These are phyloP conservation scores for Friedmanniomyces endolithicus DNA, from an alignment of 495 filamentous ascomycete species.

Conservation along the genomic window DNA sequence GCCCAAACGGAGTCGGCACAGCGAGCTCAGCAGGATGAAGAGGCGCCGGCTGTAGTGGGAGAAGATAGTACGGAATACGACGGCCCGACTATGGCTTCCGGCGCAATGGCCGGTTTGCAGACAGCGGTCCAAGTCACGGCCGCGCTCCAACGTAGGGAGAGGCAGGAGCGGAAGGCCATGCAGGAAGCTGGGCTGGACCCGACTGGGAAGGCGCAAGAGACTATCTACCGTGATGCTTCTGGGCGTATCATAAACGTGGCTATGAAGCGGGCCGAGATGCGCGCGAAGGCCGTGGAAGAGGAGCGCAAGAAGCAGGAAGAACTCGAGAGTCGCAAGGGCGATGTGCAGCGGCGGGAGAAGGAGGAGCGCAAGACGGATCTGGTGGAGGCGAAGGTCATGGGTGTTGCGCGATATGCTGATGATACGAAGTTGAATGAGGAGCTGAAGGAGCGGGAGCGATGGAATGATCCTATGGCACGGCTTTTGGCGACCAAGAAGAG, in stretches of 20 bases:
- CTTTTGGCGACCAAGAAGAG: slow-evolving; percentile 51
- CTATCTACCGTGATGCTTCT: slow-evolving; percentile 86
- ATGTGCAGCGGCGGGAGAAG: slow-evolving; percentile 58
- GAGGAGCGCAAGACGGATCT: slow-evolving; percentile 49
- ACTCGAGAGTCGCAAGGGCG: slow-evolving; percentile 59
- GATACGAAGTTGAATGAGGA: slow-evolving; percentile 77
- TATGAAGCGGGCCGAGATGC: slow-evolving; percentile 76
- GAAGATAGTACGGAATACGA: slow-evolving; percentile 22
- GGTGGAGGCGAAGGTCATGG: slow-evolving; percentile 67
- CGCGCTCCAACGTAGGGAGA: slow-evolving; percentile 46
- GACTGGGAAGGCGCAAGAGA: slow-evolving; percentile 47
- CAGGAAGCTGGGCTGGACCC: slow-evolving; percentile 34
- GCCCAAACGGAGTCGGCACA: slow-evolving; percentile 53
- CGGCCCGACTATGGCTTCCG: slow-evolving; percentile 60
- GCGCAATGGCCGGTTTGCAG: slow-evolving; percentile 76
- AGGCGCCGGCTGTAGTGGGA: slow-evolving; percentile 32
- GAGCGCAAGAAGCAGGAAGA: slow-evolving; percentile 50
- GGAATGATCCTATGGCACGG: slow-evolving; percentile 86
- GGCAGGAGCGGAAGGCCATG: slow-evolving; percentile 37
- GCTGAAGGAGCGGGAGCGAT: slow-evolving; percentile 58
- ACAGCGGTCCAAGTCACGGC: slow-evolving; percentile 66
- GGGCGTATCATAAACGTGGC: slow-evolving; percentile 82
- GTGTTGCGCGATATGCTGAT: slow-evolving; percentile 63
- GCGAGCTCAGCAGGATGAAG: slow-evolving; percentile 31
- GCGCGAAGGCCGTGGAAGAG: slow-evolving; percentile 55